phyloP scores from a whole-genome alignment of 2,329 filamentous ascomycete genomes.

The Ascochyta koolunga region DNA sequence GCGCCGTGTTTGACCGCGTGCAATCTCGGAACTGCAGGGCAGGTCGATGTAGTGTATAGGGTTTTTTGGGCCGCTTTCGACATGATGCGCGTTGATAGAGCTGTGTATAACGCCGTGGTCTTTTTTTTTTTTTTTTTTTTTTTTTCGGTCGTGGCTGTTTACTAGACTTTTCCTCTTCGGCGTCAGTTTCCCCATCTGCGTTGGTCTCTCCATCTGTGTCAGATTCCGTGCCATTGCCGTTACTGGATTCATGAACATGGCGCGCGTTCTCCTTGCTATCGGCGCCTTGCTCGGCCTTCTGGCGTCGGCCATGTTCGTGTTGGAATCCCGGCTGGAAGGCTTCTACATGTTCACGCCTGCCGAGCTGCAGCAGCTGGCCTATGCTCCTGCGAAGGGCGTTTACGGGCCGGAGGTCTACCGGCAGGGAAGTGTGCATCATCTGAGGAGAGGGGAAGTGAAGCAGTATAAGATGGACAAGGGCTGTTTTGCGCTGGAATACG shows the following conservation, averaged over 20 bases:
- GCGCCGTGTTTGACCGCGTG: neutral
- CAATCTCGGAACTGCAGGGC: constrained; percentile 5
- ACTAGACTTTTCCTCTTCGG: too few species aligned
- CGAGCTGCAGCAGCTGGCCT: constrained; percentile 76
- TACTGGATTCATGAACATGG: constrained; percentile 2
- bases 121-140: too few species aligned
- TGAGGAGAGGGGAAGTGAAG: constrained; percentile 73
- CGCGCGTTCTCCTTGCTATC: constrained; percentile 29
- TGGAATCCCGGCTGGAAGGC: constrained; percentile 33
- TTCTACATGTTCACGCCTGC: constrained; percentile 78
- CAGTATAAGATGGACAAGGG: constrained; percentile 80
- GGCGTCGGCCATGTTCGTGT: constrained; percentile 34
- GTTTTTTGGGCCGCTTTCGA: too few species aligned
- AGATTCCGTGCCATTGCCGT: neutral
- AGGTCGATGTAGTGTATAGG: too few species aligned
- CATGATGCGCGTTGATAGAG: too few species aligned
- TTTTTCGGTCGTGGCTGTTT: too few species aligned
- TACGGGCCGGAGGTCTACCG: constrained; percentile 74
- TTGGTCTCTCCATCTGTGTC: too few species aligned
- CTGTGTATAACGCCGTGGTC: neutral
- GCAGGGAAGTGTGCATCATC: constrained; percentile 72
- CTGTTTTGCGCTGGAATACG: constrained; percentile 85
- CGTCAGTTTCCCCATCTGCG: too few species aligned
- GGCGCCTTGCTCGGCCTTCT: constrained; percentile 32
- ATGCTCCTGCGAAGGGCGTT: constrained; percentile 64